These are phyloP conservation scores for Clarireedia paspali DNA, from an alignment of 2,329 filamentous ascomycete species.

Conservation along the genomic window DNA sequence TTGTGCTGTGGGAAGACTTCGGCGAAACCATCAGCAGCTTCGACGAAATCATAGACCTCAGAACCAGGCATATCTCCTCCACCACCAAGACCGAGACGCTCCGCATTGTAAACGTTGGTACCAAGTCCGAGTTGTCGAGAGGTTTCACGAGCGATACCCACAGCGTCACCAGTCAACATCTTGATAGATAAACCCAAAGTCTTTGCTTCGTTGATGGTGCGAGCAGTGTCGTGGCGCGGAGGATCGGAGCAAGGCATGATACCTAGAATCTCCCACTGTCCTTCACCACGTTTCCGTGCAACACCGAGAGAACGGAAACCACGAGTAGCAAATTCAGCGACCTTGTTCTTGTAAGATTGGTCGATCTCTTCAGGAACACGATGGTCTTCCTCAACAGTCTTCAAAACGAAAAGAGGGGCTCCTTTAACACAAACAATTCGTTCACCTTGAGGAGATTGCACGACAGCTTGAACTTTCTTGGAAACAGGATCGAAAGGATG, in stretches of 20 bases:
- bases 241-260: slow-evolving; percentile 94
- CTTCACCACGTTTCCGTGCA: slow-evolving; percentile 77
- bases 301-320: slow-evolving; percentile 92
- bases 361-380: slow-evolving; percentile 69
- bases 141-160: slow-evolving; percentile 87
- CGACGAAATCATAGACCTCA: slow-evolving; percentile 91
- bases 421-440: slow-evolving; percentile 86
- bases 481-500: slow-evolving; percentile 86
- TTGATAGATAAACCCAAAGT: slow-evolving; percentile 82
- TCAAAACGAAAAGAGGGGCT: slow-evolving; percentile 79
- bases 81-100: slow-evolving; percentile 82
- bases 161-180: slow-evolving; percentile 93
- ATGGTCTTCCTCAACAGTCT: slow-evolving; percentile 81
- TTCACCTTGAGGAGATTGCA: slow-evolving; percentile 77
- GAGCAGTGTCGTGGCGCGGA: slow-evolving; percentile 81
- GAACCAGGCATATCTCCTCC: slow-evolving; percentile 90
- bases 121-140: slow-evolving; percentile 86
- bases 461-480: slow-evolving; percentile 82
- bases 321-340: slow-evolving; percentile 84
- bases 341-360: slow-evolving; percentile 84
- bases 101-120: slow-evolving; percentile 90
- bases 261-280: slow-evolving; percentile 82
- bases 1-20: slow-evolving; percentile 95
- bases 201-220: slow-evolving; percentile 87
- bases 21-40: slow-evolving; percentile 90